Evolutionary conservation across 1,139 yeast species (phyloP), one percentile per base, ranked within the genome.

Genomic region (Candida tunisiensis): DNA sequence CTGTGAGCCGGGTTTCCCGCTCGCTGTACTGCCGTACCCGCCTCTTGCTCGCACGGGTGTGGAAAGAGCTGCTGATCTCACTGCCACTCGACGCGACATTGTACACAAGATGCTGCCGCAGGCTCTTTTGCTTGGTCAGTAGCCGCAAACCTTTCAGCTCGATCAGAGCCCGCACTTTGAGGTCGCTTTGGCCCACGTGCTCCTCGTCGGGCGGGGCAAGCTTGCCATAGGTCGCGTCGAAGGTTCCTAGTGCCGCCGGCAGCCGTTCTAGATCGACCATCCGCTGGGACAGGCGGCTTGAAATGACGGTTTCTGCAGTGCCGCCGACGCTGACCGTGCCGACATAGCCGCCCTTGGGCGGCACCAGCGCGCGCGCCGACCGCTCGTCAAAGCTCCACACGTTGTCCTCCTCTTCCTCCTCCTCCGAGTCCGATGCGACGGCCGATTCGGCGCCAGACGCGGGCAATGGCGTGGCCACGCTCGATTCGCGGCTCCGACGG

Each of bases 121-220:
- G 44, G 28, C 75, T 74, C 46, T 85, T 85, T 46, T 91, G 99
- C 41, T 79, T 75, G 1, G 88, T 65, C 34, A 91, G 62, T 20
- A 85, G 55, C 35, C 83, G 71, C 38, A 88, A 62, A 1, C 85
- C 62, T 51, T 85, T 91, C 39, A 88, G 61, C 53, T 91, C 98
- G 19, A 85, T 61, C 23, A 91, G 56, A 3, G 85, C 74, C 35
- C 60, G 60, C 19, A 77, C 46, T 47, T 80, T 80, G 21, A 58
- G 46, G 33, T 55, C 60, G 9, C 39, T 42, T 16, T 57, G 59
- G 34, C 68, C 71, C 23, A 55, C 42, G 15, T 59, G 45, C 28
- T 55, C 64, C 34, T 62, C 66, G n/a, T 61, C 58, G 11, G 65
- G 58, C 21, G 39, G 38, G 29, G 54, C 44, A 9, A 48, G 49